phyloP scores from a whole-genome alignment of 768 basidiomycete species.

The Phaffia tasmanica region DNA sequence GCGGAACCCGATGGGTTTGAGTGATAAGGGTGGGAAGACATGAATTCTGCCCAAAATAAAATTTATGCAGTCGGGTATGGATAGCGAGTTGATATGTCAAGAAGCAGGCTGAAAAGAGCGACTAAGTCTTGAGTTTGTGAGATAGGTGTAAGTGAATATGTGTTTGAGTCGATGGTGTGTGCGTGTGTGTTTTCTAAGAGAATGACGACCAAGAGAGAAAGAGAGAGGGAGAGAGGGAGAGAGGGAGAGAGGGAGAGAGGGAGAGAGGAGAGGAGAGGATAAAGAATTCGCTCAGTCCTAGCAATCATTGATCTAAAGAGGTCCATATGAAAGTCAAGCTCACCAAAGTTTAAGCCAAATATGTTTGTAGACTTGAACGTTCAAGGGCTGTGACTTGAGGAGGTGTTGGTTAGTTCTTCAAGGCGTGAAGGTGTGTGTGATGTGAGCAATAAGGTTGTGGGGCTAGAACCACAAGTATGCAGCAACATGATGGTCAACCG shows the following conservation, averaged over 20 bases:
- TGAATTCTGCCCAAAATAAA: not conserved
- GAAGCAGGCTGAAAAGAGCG: constrained; percentile 4
- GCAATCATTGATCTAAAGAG: too few species aligned
- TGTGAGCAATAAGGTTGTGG: too few species aligned
- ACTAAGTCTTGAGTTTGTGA: not conserved
- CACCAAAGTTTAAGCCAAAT: too few species aligned
- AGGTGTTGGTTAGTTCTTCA: too few species aligned
- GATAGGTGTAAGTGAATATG: not conserved
- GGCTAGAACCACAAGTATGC: too few species aligned
- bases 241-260: constrained; percentile 40
- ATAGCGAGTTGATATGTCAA: not conserved
- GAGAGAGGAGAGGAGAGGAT: constrained; percentile 31
- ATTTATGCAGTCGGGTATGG: not conserved
- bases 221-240: constrained; percentile 13
- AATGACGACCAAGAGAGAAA: not conserved
- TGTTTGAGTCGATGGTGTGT: not conserved
- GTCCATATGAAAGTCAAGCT: too few species aligned
- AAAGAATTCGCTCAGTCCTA: not conserved
- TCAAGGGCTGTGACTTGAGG: too few species aligned
- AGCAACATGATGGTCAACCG: too few species aligned
- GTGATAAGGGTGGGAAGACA: constrained; percentile 6
- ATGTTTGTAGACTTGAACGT: too few species aligned
- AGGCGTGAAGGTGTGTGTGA: too few species aligned
- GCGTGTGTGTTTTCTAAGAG: not conserved
- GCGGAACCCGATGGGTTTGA: not conserved